These are phyloP conservation scores for Dionaea muscipula DNA, from an alignment of 179 eudicot genomes.

Conservation along the genomic window DNA sequence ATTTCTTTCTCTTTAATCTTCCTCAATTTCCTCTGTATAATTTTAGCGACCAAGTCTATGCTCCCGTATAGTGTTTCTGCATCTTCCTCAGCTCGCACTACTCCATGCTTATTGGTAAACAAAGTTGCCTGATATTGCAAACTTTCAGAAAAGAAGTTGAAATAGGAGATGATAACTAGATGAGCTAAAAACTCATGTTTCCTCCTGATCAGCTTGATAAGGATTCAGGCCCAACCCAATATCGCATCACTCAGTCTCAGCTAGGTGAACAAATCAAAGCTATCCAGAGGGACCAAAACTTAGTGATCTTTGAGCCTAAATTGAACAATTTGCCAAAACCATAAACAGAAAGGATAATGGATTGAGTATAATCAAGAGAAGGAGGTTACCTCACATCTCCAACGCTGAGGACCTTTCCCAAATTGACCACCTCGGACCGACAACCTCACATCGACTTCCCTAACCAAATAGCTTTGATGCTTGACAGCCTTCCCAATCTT, in stretches of 20 bases:
- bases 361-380: neutral
- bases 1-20: slow-evolving; percentile 83
- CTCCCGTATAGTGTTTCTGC: slow-evolving; percentile 55
- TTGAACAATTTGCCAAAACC: neutral
- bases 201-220: too few species aligned
- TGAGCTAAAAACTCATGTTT: too few species aligned
- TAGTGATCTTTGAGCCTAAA: neutral
- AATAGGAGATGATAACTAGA: too few species aligned
- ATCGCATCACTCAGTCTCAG: too few species aligned
- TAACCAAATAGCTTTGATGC: slow-evolving; percentile 63
- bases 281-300: too few species aligned
- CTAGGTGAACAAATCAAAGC: too few species aligned
- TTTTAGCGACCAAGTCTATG: slow-evolving; percentile 67
- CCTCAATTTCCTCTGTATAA: slow-evolving; percentile 66
- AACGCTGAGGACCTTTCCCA: slow-evolving; percentile 63
- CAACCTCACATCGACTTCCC: slow-evolving; percentile 82
- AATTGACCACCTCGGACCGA: slow-evolving; percentile 74
- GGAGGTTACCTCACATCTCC: slow-evolving; percentile 61
- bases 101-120: slow-evolving; percentile 74
- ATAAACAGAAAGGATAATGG: neutral
- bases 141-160: neutral
- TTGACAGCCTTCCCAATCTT: slow-evolving; percentile 65
- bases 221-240: too few species aligned
- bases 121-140: slow-evolving; percentile 44
- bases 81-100: slow-evolving; percentile 77